A percentile compares a stretch with the other conserved stretches of the same genome.
These are phyloP conservation scores for Coemansia sp. DNA, from an alignment of 192 early-diverging fungal species.

Conservation along the genomic window DNA sequence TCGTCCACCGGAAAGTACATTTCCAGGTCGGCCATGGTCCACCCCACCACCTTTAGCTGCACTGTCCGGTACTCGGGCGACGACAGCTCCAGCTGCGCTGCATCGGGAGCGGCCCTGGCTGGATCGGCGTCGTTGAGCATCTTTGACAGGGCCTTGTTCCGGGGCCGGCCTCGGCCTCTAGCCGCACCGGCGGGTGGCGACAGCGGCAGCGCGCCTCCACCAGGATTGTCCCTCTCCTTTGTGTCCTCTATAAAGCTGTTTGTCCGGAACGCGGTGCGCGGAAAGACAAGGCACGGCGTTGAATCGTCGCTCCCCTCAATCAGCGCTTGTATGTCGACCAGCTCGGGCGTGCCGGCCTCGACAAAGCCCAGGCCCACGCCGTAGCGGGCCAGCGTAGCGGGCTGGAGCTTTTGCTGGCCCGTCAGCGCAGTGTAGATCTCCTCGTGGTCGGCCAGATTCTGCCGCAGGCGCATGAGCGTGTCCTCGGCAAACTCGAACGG, in stretches of 20 bases:
- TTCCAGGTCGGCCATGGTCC: constrained; percentile 36
- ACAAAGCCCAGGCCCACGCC: constrained; percentile 52
- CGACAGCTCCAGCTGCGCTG: background rate
- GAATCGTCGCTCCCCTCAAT: constrained; percentile 19
- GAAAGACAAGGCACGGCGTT: constrained; percentile 44
- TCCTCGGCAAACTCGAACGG: constrained; percentile 36
- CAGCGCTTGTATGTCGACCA: constrained; percentile 22
- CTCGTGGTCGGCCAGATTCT: constrained; percentile 30
- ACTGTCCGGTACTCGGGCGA: constrained; percentile 23
- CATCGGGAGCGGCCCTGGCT: background rate
- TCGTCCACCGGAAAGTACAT: constrained; percentile 53
- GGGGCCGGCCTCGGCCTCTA: too few species aligned
- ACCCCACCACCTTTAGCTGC: constrained; percentile 51
- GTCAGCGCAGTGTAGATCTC: constrained; percentile 38
- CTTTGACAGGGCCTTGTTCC: constrained; percentile 8
- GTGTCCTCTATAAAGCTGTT: constrained; percentile 45
- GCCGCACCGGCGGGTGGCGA: too few species aligned
- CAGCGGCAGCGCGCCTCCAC: too few species aligned
- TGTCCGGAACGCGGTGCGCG: constrained; percentile 48
- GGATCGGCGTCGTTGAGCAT: constrained; percentile 8
- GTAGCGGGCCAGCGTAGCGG: constrained; percentile 36
- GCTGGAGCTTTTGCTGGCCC: constrained; percentile 28
- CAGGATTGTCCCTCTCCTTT: too few species aligned
- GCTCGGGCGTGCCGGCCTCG: constrained; percentile 15
- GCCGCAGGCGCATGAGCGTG: constrained; percentile 10